Conservation (phyloP, 139 green algal species). For the Chlorella sorokiniana region DNA sequence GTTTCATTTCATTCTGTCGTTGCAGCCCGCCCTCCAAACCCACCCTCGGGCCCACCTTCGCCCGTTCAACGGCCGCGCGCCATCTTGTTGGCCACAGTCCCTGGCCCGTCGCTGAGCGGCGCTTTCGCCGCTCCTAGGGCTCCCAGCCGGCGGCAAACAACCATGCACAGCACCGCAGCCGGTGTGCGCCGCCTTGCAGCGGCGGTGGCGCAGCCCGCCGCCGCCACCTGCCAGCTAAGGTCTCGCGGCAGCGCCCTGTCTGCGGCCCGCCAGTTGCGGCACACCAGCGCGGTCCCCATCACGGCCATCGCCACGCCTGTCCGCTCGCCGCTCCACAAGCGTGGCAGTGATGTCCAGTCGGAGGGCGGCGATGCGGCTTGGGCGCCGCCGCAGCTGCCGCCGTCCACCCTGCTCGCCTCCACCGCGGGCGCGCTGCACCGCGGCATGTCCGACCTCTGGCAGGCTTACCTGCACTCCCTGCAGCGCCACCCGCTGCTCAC, state of each 20-base stretch:
- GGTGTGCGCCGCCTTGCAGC: neutral
- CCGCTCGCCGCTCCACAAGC: neutral
- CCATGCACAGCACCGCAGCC: neutral
- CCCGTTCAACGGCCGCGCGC: too few relatives aligned
- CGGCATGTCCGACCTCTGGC: constrained; percentile 1
- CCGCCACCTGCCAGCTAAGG: too few relatives aligned
- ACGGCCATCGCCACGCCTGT: neutral
- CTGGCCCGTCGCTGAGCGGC: too few relatives aligned
- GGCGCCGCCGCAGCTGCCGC: neutral
- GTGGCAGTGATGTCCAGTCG: too few relatives aligned
- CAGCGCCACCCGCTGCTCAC: constrained; percentile 14
- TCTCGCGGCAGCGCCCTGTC: too few relatives aligned
- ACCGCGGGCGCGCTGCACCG: neutral
- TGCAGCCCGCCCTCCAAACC: too few relatives aligned
- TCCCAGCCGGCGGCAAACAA: too few relatives aligned
- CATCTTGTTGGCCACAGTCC: too few relatives aligned
- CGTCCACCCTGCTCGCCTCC: neutral
- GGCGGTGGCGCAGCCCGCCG: neutral
- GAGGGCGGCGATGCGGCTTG: neutral
- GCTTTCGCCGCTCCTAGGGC: too few relatives aligned
- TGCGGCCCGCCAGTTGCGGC: neutral
- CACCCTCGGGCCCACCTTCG: too few relatives aligned
- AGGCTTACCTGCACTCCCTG: constrained; percentile 11
- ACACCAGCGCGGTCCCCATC: neutral
- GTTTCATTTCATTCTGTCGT: too few relatives aligned